phyloP scores from a whole-genome alignment of 768 basidiomycete genomes.

The Hypholoma sublateritium region DNA sequence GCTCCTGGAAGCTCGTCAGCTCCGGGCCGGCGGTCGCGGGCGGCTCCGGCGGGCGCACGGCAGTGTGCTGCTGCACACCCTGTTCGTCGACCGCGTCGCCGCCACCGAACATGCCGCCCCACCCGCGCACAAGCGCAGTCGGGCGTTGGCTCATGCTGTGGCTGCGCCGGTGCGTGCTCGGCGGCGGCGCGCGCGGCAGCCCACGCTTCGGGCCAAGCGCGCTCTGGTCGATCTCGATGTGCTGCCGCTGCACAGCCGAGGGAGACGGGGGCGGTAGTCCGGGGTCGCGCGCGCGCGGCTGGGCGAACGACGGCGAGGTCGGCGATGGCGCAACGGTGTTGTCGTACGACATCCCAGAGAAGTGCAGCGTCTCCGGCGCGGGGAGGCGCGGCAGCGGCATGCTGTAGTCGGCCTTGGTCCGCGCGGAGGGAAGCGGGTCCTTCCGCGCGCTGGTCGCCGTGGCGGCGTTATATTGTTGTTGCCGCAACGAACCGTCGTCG shows the following conservation, averaged over 20 bases:
- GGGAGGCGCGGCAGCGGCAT: slow-evolving; percentile 84
- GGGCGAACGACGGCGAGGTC: slow-evolving; percentile 56
- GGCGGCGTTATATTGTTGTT: slow-evolving; percentile 18
- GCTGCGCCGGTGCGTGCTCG: slow-evolving; percentile 77
- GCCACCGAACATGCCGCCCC: slow-evolving; percentile 63
- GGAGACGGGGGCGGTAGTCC: slow-evolving; percentile 50
- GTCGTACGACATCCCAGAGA: slow-evolving; percentile 82
- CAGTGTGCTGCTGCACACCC: slow-evolving; percentile 26
- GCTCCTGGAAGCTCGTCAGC: slow-evolving; percentile 50
- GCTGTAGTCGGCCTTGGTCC: slow-evolving; percentile 65
- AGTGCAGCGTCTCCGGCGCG: slow-evolving; percentile 78
- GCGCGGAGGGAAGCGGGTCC: slow-evolving; percentile 24
- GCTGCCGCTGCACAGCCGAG: slow-evolving; percentile 26
- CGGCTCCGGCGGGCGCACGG: slow-evolving; percentile 22
- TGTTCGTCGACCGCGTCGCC: slow-evolving; percentile 37
- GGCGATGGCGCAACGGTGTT: slow-evolving; percentile 56
- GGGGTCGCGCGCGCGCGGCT: slow-evolving; percentile 67
- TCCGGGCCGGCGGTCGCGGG: slow-evolving; percentile 72
- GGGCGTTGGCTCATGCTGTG: slow-evolving; percentile 84
- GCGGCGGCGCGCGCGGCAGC: slow-evolving; percentile 69
- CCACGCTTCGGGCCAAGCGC: slow-evolving; percentile 23
- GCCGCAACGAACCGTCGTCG: slow-evolving; percentile 20
- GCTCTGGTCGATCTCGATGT: slow-evolving; percentile 31
- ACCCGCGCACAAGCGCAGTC: slow-evolving; percentile 45
- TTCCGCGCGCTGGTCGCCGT: slow-evolving; percentile 23